Evolutionary conservation across 495 filamentous ascomycete genomes (phyloP), one percentile per base, ranked within the genome.

Genomic region (Aspergillus kassunensis): DNA sequence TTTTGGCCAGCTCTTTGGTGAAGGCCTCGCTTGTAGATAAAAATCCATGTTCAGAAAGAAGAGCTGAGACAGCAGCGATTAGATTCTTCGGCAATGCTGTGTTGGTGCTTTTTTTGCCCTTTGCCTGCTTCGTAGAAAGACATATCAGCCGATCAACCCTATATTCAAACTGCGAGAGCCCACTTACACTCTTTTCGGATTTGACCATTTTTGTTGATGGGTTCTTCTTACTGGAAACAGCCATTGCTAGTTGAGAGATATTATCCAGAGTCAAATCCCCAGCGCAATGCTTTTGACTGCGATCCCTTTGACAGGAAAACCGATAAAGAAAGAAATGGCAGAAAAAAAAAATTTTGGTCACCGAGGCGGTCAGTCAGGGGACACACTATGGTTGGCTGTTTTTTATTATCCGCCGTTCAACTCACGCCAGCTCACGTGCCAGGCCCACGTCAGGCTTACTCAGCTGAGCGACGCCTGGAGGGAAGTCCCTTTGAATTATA

Each of bases 31-130:
- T 80, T 23, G 87, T 78, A 34, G 70, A 70, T 16, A 74, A 60
- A 56, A 86, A 88, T 25, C 82, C 80, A 63, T 85, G 78, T 34
- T 85, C 79, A 54, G 77, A 72, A 25, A 91, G 74, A 68, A 89
- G 90, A 12, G 72, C 68, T 25, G 80, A 78, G 55, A 91, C 76
- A n/a, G 88, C 72, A 34, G 81, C 77, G 53, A 89, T 61, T 13
- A 91, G 67, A 60, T 83, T 77, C 16, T 76, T 55, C 9, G 85
- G 78, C 27, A 78, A 79, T 47, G 44, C 24, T n/a, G 70, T 55
- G 20, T 55, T 43, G 48, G 47, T 46, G 37, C 42, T 47, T 39
- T 63, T 59, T 43, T 33, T 34, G 34, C 53, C 24, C 34, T 61
- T 61, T 39, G 56, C 43, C 58, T 53, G 15, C 27, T 20, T 45